phyloP scores from a whole-genome alignment of 805 yeast species.

The Wickerhamiella siamensis region DNA sequence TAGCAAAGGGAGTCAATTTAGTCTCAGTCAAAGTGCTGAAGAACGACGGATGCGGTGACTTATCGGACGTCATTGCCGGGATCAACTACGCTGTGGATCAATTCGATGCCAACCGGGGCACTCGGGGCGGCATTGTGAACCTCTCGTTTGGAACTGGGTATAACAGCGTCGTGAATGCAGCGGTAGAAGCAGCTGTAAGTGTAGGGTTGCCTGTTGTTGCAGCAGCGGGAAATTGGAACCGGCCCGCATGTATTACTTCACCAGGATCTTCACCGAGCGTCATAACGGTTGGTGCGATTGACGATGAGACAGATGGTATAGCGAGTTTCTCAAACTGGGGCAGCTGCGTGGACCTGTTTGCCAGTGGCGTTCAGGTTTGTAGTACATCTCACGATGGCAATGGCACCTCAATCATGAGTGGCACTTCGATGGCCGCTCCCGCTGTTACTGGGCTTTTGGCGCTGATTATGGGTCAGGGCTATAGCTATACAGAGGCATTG shows the following conservation, averaged over 20 bases:
- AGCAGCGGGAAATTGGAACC: slow-evolving; percentile 76
- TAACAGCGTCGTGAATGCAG: slow-evolving; percentile 54
- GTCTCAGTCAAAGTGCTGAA: slow-evolving; percentile 67
- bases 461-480: slow-evolving; percentile 22
- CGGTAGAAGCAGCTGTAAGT: slow-evolving; percentile 58
- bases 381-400: slow-evolving; percentile 14
- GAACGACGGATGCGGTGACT: slow-evolving; percentile 48
- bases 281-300: slow-evolving; percentile 80
- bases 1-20: slow-evolving; percentile 53
- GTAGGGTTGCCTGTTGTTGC: slow-evolving; percentile 41
- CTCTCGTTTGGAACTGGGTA: slow-evolving; percentile 66
- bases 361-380: slow-evolving; percentile 58
- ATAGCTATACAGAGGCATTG: slow-evolving; percentile 17
- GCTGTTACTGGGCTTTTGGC: slow-evolving; percentile 21
- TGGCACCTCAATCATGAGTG: slow-evolving; percentile 16
- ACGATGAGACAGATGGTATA: slow-evolving; percentile 46
- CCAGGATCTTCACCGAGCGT: slow-evolving; percentile 70
- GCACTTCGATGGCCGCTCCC: slow-evolving; percentile 23
- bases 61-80: slow-evolving; percentile 27
- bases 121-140: slow-evolving; percentile 50
- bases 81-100: slow-evolving; percentile 25
- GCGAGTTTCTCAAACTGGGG: slow-evolving; percentile 86
- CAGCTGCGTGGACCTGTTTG: slow-evolving; percentile 66
- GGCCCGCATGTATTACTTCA: slow-evolving; percentile 64
- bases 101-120: slow-evolving; percentile 11